These are phyloP conservation scores for Plantago major DNA, from an alignment of 257 asterid genomes.

Conservation along the genomic window DNA sequence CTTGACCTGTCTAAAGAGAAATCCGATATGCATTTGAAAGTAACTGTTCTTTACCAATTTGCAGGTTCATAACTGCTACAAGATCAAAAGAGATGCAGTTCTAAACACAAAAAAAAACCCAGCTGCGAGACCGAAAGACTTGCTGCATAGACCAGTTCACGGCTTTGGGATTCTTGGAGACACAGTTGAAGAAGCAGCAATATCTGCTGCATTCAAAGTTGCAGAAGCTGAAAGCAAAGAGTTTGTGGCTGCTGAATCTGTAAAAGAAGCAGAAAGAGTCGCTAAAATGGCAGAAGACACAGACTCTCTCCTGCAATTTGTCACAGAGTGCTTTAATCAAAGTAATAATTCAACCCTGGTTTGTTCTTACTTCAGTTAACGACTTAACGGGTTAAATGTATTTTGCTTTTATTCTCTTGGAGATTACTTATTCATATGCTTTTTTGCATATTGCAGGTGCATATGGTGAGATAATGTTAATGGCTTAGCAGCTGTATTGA, in stretches of 20 bases:
- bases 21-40: too few species aligned
- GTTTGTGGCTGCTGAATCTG: conserved; percentile 69
- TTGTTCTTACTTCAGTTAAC: too few species aligned
- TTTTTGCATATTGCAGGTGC: too few species aligned
- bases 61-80: conserved; percentile 61
- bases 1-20: too few species aligned
- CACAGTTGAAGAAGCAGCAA: conserved; percentile 58
- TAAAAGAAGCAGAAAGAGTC: conserved; percentile 76
- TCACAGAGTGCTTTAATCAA: conserved; percentile 53
- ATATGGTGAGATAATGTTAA: too few species aligned
- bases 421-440: too few species aligned
- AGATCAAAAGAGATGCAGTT: conserved; percentile 41
- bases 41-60: neutral
- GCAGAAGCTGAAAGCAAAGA: conserved; percentile 86
- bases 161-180: conserved; percentile 46
- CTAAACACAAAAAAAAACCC: conserved; percentile 26
- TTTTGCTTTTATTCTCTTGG: too few species aligned
- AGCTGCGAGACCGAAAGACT: conserved; percentile 33
- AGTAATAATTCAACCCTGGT: conserved; percentile 25
- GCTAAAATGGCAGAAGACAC: conserved; percentile 64
- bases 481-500: too few species aligned
- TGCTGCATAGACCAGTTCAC: conserved; percentile 37
- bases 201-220: conserved; percentile 46
- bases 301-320: conserved; percentile 55
- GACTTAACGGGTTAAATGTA: too few species aligned